phyloP scores from a whole-genome alignment of 805 yeast genomes.

The Metschnikowia arizonensis region DNA sequence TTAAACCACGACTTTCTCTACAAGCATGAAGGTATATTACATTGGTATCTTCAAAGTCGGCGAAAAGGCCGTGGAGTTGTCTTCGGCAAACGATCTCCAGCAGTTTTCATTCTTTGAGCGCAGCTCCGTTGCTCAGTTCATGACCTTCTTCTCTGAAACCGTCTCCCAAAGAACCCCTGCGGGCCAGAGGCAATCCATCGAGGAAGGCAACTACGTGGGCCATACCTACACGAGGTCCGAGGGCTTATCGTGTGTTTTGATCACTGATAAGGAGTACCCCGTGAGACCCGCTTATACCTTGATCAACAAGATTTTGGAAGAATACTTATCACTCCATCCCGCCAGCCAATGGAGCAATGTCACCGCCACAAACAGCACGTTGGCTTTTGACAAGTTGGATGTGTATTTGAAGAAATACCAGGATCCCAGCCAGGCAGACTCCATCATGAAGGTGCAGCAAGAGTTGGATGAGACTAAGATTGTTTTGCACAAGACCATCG shows the following conservation, averaged over 20 bases:
- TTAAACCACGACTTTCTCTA: background rate
- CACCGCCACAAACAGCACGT: conserved; percentile 41
- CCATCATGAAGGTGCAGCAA: conserved; percentile 94
- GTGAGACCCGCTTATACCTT: conserved; percentile 94
- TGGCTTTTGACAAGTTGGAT: conserved; percentile 59
- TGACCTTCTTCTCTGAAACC: conserved; percentile 91
- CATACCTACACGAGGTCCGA: conserved; percentile 89
- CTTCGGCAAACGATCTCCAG: conserved; percentile 76
- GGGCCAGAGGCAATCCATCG: conserved; percentile 91
- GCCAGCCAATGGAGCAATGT: conserved; percentile 59
- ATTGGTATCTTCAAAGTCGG: conserved; percentile 77
- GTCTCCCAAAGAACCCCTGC: conserved; percentile 82
- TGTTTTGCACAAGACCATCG: conserved; percentile 92
- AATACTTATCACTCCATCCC: conserved; percentile 81
- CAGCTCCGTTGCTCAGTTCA: conserved; percentile 77
- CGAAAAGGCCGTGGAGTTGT: conserved; percentile 67
- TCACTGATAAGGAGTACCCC: conserved; percentile 94
- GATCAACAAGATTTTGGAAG: conserved; percentile 86
- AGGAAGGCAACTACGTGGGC: conserved; percentile 86
- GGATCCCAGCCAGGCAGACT: conserved; percentile 96
- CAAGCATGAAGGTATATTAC: conserved; percentile 79
- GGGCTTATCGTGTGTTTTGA: conserved; percentile 86
- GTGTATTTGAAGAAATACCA: conserved; percentile 79
- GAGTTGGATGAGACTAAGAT: conserved; percentile 97
- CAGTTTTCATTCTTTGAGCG: conserved; percentile 89